These are phyloP conservation scores for Gastrodia elata DNA, from an alignment of 106 monocot species.

Conservation along the genomic window DNA sequence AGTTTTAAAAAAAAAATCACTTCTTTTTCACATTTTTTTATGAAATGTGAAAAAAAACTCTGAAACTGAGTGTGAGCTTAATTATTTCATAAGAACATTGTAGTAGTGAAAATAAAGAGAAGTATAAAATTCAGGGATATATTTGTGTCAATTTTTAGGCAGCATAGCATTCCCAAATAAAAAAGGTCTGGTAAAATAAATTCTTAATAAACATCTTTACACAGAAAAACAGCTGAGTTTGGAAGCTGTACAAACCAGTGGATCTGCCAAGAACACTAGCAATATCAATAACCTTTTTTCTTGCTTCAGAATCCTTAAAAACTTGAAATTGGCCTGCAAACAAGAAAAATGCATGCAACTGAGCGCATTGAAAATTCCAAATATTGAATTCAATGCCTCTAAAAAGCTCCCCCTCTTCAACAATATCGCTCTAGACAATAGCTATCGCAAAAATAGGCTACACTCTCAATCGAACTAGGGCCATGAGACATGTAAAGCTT, in stretches of 20 bases:
- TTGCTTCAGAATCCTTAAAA: slow-evolving; percentile 30
- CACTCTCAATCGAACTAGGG: background rate
- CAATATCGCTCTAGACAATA: background rate
- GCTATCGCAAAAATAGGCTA: background rate
- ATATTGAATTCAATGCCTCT: background rate
- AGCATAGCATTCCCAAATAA: too few species aligned
- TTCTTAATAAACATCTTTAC: background rate
- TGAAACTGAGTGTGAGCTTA: too few species aligned
- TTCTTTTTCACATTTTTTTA: too few species aligned
- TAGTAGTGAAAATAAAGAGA: too few species aligned
- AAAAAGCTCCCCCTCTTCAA: background rate
- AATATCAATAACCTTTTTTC: slow-evolving; percentile 37
- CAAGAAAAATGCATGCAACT: background rate
- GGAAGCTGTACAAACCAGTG: slow-evolving; percentile 53
- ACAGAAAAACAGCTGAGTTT: slow-evolving; percentile 7
- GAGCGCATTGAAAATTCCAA: background rate
- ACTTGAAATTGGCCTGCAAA: slow-evolving; percentile 56
- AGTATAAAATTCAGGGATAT: too few species aligned
- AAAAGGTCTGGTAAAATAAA: background rate
- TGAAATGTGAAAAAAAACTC: too few species aligned
- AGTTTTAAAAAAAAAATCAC: too few species aligned
- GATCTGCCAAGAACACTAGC: slow-evolving; percentile 55
- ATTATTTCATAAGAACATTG: too few species aligned
- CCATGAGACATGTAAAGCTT: background rate
- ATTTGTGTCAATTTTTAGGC: too few species aligned